Base-by-base conservation (phyloP, 2,329 filamentous ascomycete species). In the Aspergillus hortae region DNA sequence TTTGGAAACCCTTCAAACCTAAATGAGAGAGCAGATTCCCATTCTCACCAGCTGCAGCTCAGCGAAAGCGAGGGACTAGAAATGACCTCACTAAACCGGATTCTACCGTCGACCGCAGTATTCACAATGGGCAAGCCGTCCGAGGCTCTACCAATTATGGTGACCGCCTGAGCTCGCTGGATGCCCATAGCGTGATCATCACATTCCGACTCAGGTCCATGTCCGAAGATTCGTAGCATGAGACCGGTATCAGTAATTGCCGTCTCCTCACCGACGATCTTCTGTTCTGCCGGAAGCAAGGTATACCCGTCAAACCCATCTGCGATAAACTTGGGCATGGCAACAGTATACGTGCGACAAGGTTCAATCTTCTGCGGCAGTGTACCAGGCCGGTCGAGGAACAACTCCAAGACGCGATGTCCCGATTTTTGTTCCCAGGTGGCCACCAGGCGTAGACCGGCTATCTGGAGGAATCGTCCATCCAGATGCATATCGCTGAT, bases 401-500 rank as follows among this genome's bases (percentile, higher is more conserved):
- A 54, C 21, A 55, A 27, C 9, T 55, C 36, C 15, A 52, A 19
- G n/a, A 55, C 23, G 6, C 53, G 46, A 25, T 17, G 36, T 1
- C 53, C 46, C n/a, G 49, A 55, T 3, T 52, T 52, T 1, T 42
- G 49, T 4, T 49, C 15, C 61, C 60, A 65, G 36, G 52, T 56
- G 1, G 56, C 53, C 15, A 44, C 33, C 3, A 65, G 43, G 5
- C 33, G 51, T 14, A 63, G 44, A 2, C 61, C 60, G 3, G 61
- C 56, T 19, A 60, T 36, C 41, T 65, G 62, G 10, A 65, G 49
- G 44, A 65, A 65, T 19, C 61, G 55, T 6, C 62, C 62, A 35
- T 65, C 61, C 2, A 56, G 59, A 44, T 64, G 62, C 21, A 56
- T 59, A 41, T 65, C 61, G 4, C 56, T 57, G n/a, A 65, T 44